Evolutionary conservation across 257 asterid genomes (phyloP).

Genomic region (Ligustrum vulgare): DNA sequence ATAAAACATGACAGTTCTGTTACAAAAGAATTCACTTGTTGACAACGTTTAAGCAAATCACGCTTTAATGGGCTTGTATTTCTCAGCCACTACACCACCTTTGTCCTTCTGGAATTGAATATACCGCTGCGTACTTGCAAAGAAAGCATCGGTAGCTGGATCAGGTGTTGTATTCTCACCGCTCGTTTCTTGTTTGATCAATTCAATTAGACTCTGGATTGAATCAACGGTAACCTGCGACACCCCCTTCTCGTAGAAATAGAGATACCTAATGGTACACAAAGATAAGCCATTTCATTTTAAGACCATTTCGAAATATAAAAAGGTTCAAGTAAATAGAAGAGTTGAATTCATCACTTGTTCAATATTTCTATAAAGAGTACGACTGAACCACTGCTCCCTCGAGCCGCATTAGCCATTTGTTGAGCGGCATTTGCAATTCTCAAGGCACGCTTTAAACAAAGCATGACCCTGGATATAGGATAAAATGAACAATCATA

Average conservation of each 20-base stretch:
- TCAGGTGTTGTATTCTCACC: conserved; percentile 62
- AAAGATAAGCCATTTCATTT: neutral
- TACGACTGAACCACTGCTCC: conserved; percentile 74
- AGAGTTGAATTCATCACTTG: conserved; percentile 52
- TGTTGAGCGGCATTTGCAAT: conserved; percentile 96
- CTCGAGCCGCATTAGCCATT: conserved; percentile 91
- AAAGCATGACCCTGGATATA: conserved; percentile 78
- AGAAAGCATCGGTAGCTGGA: conserved; percentile 77
- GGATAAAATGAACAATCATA: conserved; percentile 15
- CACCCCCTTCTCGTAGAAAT: conserved; percentile 94
- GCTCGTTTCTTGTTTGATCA: conserved; percentile 75
- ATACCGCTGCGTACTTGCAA: conserved; percentile 83
- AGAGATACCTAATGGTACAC: conserved; percentile 70
- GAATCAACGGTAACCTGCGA: conserved; percentile 74
- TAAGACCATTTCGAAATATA: conserved; percentile 5
- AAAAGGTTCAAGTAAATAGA: conserved; percentile 12
- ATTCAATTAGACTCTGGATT: conserved; percentile 77
- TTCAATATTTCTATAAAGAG: conserved; percentile 92
- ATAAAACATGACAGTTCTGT: conserved; percentile 2
- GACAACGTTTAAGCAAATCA: conserved; percentile 24
- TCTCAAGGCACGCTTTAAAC: conserved; percentile 93
- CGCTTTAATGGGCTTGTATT: conserved; percentile 62
- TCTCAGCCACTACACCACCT: conserved; percentile 93
- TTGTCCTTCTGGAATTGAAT: conserved; percentile 95
- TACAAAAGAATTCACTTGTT: neutral